Base-by-base conservation (phyloP, 2,329 filamentous ascomycete genomes). In the Fusarium sp. region DNA sequence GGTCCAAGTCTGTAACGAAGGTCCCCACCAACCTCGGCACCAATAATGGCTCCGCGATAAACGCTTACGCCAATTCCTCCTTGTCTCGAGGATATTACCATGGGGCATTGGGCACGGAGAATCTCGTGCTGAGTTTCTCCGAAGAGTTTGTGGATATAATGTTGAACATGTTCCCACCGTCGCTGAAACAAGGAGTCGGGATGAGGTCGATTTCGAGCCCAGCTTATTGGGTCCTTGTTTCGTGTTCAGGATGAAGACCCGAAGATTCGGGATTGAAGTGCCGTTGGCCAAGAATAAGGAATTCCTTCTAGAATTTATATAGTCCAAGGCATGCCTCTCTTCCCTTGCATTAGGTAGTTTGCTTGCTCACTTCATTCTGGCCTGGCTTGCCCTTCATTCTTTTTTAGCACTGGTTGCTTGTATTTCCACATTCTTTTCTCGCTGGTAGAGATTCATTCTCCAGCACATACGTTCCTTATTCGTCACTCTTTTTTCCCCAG, bases 331-430 rank as follows among this genome's bases (percentile, higher is more conserved):
- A 8, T 56, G 33, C 31, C 62, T 4, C 66, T 50, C 37, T 14
- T 60, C 16, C 20, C 10, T 16, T 13, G 8, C 39, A 29, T 45
- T 22, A 45, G 41, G 41, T 62, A 58, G 37, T 13, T 54, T 54
- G 50, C 52, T 33, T 18, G 45, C 58, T 59, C 24, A 68, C 58
- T 39, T 22, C 70, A 35, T 50, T 71, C 61, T 71, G 50, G 58
- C 43, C 45, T 66, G 70, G 70, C 65, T 45, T 45, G 45, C 33
- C 35, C 11, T 63, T 64, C 71, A 43, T 73, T 73, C 67, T 65
- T 73, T 73, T 66, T 48, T 57, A 67, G 71, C 70, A 73, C 70
- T 73, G 71, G 71, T 66, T 73, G 71, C 71, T 63, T 67, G 54
- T 22, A 41, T 56, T 70, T 69, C n/a, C 68, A 27, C 68, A 29